Evolutionary conservation across 164 flowering plant species (phyloP), one percentile per base, ranked within the genome.

Genomic region (Platanus orientalis): DNA sequence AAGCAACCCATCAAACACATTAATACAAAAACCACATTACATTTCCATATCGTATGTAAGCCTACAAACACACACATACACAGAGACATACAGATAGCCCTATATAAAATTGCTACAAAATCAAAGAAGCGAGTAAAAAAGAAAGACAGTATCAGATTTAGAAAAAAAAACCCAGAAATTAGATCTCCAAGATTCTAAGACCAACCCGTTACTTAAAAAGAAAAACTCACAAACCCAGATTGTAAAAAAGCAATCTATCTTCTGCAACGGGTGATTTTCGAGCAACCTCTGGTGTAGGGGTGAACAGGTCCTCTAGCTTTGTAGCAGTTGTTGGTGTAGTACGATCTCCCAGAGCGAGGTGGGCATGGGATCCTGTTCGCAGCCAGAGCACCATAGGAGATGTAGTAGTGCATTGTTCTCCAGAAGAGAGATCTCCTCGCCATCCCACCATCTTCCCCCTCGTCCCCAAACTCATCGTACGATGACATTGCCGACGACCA

Each of bases 341-440:
- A 90, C 16, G 96, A 87, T 59, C 93, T 75, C 2, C 96, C 96
- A 0, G 96, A 87, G 57, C 93, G 78, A 10, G 92, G 88, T 4
- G 92, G 92, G 66, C 96, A 90, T 0, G 92, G 90, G 67, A 90
- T 75, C 25, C 90, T 67, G 66, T 90, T 86, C 0, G 94, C 94
- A 6, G 88, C 73, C 4, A 87, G 79, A 6, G 94, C 92, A 1
- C 92, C 90, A 57, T 90, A 90, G 12, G 92, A 87, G n/a, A 90
- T 90, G 76, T 87, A 89, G 73, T 84, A 86, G 45, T 61, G 68
- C 32, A 51, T 58, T 24, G 63, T 57, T n/a, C 65, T 20, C 87
- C 89, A 87, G 49, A 75, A 83, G 50, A 83, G 71, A 47, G 91
- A 80, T 58, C 96, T 79, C 7, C 92, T 64, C 17, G 51, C 74